These are phyloP conservation scores for Suillus clintonianus DNA, from an alignment of 768 basidiomycete species.

Conservation along the genomic window DNA sequence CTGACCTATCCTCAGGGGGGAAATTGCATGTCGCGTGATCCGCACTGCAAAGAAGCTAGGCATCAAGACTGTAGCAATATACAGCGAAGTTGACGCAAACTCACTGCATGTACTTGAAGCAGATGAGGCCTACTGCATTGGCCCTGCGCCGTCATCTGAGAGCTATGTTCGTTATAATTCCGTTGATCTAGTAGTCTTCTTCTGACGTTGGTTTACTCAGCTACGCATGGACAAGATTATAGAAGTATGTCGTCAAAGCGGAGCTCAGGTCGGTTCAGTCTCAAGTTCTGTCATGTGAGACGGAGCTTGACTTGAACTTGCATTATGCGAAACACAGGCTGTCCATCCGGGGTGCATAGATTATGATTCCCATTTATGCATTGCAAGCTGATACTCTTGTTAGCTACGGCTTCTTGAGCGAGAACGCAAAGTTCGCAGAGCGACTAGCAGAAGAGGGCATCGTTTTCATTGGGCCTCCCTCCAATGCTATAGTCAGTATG, in stretches of 20 bases:
- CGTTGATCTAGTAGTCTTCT: not conserved
- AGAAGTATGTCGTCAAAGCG: slow-evolving; percentile 75
- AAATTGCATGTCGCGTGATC: slow-evolving; percentile 95
- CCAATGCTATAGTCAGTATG: slow-evolving; percentile 89
- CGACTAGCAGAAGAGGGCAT: slow-evolving; percentile 76
- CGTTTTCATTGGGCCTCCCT: slow-evolving; percentile 89
- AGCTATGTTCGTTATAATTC: slow-evolving; percentile 70
- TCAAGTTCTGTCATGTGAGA: slow-evolving; percentile 4
- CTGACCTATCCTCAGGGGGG: slow-evolving; percentile 57
- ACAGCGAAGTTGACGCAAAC: slow-evolving; percentile 81
- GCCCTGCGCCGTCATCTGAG: slow-evolving; percentile 84
- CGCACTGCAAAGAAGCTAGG: slow-evolving; percentile 87
- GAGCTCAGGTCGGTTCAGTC: slow-evolving; percentile 68
- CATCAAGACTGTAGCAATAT: slow-evolving; percentile 90
- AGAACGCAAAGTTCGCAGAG: slow-evolving; percentile 83
- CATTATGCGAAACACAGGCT: slow-evolving; percentile 49
- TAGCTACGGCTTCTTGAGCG: slow-evolving; percentile 89
- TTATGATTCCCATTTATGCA: not conserved
- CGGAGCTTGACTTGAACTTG: not conserved
- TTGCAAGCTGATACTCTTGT: not conserved
- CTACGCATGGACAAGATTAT: slow-evolving; percentile 88
- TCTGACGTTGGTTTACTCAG: slow-evolving; percentile 38
- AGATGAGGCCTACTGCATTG: slow-evolving; percentile 91
- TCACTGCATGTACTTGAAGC: slow-evolving; percentile 85
- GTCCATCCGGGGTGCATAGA: slow-evolving; percentile 82